These are phyloP conservation scores for Skeletonema tropicum DNA, from an alignment of 108 stramenopile genomes.

Conservation along the genomic window DNA sequence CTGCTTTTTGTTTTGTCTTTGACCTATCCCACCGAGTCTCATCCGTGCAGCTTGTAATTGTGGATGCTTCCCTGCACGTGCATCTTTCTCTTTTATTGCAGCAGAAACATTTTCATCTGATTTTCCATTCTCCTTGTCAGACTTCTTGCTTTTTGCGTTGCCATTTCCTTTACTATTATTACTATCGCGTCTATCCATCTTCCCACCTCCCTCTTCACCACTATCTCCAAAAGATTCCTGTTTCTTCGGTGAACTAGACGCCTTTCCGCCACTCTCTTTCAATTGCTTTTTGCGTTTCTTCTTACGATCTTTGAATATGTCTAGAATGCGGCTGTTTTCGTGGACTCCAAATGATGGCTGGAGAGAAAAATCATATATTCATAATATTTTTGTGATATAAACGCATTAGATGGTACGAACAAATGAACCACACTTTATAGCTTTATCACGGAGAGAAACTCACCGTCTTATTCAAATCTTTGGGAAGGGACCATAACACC, in stretches of 20 bases:
- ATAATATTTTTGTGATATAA: background rate
- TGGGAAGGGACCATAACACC: constrained; percentile 76
- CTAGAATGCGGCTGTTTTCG: constrained; percentile 75
- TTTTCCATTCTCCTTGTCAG: constrained; percentile 26
- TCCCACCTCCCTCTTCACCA: constrained; percentile 4
- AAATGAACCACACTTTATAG: background rate
- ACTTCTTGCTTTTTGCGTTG: constrained; percentile 1
- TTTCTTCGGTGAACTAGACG: background rate
- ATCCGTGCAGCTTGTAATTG: background rate
- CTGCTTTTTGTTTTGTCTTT: constrained; percentile 7
- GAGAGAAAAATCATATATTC: background rate
- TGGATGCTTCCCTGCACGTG: background rate
- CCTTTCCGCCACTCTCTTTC: constrained; percentile 1
- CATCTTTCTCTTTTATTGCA: constrained; percentile 3
- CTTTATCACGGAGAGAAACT: constrained; percentile 5
- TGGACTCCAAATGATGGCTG: constrained; percentile 75
- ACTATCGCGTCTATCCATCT: background rate
- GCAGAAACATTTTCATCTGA: constrained; percentile 8
- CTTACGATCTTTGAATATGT: constrained; percentile 80
- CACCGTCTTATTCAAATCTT: constrained; percentile 33
- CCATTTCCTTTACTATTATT: background rate
- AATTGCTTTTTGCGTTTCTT: constrained; percentile 61
- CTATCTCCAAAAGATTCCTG: constrained; percentile 6
- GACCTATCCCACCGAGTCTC: constrained; percentile 3
- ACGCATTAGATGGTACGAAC: constrained; percentile 6